Evolutionary conservation across 768 basidiomycete genomes (phyloP).

Genomic region (Saitozyma podzolica): DNA sequence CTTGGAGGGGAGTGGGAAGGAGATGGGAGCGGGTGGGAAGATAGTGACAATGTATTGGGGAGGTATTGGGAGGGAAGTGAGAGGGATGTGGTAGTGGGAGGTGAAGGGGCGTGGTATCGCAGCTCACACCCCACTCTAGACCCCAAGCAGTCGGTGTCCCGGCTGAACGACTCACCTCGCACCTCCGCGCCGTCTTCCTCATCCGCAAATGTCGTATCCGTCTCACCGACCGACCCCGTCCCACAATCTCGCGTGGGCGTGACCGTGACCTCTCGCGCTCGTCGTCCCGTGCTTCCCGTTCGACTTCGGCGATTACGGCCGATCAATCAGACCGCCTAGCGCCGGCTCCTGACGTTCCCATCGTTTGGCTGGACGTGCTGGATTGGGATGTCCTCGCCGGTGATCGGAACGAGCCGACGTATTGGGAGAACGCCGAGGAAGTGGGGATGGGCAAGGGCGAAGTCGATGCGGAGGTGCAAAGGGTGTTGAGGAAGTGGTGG

Average conservation of each 20-base stretch:
- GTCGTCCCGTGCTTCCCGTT: neutral
- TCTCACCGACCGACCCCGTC: conserved; percentile 8
- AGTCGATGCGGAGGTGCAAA: conserved; percentile 22
- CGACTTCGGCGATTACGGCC: neutral
- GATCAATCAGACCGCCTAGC: neutral
- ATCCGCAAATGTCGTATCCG: conserved; percentile 19
- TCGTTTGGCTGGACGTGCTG: conserved; percentile 22
- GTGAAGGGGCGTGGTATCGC: neutral
- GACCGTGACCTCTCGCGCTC: neutral
- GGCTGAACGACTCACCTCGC: conserved; percentile 30
- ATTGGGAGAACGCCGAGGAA: conserved; percentile 13
- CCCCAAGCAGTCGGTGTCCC: conserved; percentile 12
- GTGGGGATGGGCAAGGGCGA: conserved; percentile 17
- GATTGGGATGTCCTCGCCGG: conserved; percentile 28
- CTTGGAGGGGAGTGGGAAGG: too few relatives aligned
- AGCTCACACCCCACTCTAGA: neutral
- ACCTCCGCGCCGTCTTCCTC: conserved; percentile 29
- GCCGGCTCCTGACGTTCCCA: conserved; percentile 15
- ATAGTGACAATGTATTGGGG: too few relatives aligned
- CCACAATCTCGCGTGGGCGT: neutral
- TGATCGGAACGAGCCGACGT: conserved; percentile 29
- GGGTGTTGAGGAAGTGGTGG: conserved; percentile 40
- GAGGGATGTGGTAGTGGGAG: too few relatives aligned
- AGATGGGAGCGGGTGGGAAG: too few relatives aligned
- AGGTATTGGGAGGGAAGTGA: too few relatives aligned